Percentiles rank a stretch among this genome's conserved stretches.
Conservation (phyloP, 73 alveolate genomes). For the Uronychia setigera region DNA sequence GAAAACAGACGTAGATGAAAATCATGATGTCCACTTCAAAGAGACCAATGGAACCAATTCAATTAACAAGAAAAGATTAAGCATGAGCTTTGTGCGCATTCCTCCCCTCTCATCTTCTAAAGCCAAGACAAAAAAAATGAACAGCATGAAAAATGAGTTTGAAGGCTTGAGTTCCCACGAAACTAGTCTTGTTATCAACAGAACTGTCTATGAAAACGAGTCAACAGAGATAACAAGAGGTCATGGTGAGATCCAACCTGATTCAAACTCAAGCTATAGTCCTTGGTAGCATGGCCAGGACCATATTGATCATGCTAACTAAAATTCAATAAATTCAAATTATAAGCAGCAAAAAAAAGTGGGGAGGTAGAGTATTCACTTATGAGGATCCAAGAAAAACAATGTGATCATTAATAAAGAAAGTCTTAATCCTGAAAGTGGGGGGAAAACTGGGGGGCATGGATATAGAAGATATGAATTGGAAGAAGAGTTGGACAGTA, state of each 20-base stretch:
- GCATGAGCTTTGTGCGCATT: neutral
- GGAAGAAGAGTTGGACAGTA: neutral
- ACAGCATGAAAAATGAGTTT: neutral
- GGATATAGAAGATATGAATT: too few species aligned
- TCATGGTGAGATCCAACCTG: neutral
- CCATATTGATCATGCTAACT: too few species aligned
- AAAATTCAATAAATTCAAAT: too few species aligned
- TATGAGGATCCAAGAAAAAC: neutral
- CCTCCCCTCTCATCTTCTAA: conserved; percentile 1
- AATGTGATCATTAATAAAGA: neutral
- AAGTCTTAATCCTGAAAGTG: neutral
- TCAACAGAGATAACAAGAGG: neutral
- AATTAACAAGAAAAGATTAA: neutral
- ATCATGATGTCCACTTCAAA: neutral
- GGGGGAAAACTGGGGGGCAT: too few species aligned
- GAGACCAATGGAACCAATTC: neutral
- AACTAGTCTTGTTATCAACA: neutral
- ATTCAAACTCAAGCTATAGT: neutral
- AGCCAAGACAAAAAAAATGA: neutral
- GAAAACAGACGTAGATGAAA: neutral
- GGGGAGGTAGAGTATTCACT: neutral
- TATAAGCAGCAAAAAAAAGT: too few species aligned
- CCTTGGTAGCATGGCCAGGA: neutral
- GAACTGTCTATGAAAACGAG: neutral
- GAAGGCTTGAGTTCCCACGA: neutral